phyloP scores from a whole-genome alignment of 371 early-diverging fungal species.

The Zopfochytrium polystomum region DNA sequence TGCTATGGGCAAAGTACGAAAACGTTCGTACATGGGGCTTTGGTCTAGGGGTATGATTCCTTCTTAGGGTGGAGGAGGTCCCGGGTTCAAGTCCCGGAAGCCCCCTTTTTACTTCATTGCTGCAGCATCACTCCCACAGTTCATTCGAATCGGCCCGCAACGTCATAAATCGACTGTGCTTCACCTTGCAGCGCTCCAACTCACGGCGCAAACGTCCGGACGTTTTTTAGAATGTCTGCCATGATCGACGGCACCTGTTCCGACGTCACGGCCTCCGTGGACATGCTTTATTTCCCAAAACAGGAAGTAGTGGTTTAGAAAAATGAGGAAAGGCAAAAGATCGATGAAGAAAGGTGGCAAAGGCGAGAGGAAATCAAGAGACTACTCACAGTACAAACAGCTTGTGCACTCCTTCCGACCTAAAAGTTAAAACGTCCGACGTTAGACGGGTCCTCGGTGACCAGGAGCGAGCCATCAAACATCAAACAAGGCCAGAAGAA shows the following conservation, averaged over 20 bases:
- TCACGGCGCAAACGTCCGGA: slow-evolving; percentile 25
- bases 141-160: background rate
- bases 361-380: background rate
- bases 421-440: slow-evolving; percentile 6
- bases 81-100: too few relatives aligned
- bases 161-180: background rate
- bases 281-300: slow-evolving; percentile 20
- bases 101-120: too few relatives aligned
- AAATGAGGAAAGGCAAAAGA: background rate
- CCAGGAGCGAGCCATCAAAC: background rate
- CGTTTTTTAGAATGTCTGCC: slow-evolving; percentile 37
- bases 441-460: background rate
- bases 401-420: slow-evolving; percentile 50
- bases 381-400: slow-evolving; percentile 42
- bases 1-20: too few relatives aligned
- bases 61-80: too few relatives aligned
- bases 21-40: too few relatives aligned
- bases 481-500: slow-evolving; percentile 1
- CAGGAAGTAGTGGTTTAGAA: background rate
- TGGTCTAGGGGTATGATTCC: too few relatives aligned
- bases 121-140: too few relatives aligned
- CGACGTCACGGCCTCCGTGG: slow-evolving; percentile 37
- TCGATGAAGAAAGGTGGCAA: background rate
- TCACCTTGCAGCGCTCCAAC: background rate
- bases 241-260: slow-evolving; percentile 38